Evolutionary conservation across 257 asterid genomes (phyloP).

Genomic region (Marsdenia floribunda): DNA sequence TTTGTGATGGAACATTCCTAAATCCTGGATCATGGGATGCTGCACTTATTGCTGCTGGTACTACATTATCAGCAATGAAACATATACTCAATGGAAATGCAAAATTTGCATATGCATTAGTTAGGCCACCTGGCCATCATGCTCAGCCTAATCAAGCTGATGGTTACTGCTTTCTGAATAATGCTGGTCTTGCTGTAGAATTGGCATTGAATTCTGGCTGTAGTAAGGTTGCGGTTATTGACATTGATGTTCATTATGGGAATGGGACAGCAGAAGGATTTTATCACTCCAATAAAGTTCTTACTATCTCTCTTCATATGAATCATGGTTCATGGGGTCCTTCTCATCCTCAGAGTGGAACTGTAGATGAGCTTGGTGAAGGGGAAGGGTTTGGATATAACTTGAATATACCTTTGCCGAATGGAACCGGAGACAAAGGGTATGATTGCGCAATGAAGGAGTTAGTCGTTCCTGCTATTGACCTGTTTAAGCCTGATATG

Average conservation of each 20-base stretch:
- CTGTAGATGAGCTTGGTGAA: conserved; percentile 77
- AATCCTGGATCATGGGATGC: conserved; percentile 87
- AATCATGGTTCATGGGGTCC: conserved; percentile 99
- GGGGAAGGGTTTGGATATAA: conserved; percentile 76
- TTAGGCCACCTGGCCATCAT: conserved; percentile 96
- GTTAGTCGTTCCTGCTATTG: conserved; percentile 61
- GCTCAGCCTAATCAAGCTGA: conserved; percentile 90
- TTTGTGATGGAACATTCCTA: conserved; percentile 71
- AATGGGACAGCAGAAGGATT: conserved; percentile 94
- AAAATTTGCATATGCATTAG: conserved; percentile 64
- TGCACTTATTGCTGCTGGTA: conserved; percentile 89
- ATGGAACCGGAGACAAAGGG: conserved; percentile 84
- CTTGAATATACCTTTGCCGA: conserved; percentile 81
- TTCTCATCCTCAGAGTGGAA: conserved; percentile 82
- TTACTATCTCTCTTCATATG: conserved; percentile 89
- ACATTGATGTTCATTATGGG: conserved; percentile 90
- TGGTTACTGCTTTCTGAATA: conserved; percentile 89
- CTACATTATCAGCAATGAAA: conserved; percentile 76
- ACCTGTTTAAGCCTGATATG: conserved; percentile 64
- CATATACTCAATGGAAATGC: conserved; percentile 54
- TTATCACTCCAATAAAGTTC: conserved; percentile 56
- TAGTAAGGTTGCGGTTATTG: conserved; percentile 56
- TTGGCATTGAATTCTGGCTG: conserved; percentile 53
- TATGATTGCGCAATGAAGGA: conserved; percentile 55
- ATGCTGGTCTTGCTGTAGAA: conserved; percentile 73